Conservation (phyloP, 805 yeast genomes). For the Zygotorulaspora florentina region DNA sequence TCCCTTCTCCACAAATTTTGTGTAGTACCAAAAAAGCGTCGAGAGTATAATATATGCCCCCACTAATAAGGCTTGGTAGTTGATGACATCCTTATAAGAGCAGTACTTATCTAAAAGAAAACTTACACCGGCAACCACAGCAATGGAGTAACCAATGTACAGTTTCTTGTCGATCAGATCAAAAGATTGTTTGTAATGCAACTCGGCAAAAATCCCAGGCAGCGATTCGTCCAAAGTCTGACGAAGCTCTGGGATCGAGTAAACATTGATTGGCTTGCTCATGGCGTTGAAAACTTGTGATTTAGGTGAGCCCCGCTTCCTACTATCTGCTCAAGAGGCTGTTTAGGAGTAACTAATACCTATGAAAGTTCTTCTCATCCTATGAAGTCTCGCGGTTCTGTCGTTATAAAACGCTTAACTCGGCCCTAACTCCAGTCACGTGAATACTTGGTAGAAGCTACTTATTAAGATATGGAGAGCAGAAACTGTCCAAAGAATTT, state of each 20-base stretch:
- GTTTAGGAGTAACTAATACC: no score
- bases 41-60: slow-evolving; percentile 41
- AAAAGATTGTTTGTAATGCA: slow-evolving; percentile 24
- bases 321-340: no score
- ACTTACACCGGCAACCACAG: slow-evolving; percentile 45
- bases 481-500: no score
- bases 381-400: no score
- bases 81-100: slow-evolving; percentile 40
- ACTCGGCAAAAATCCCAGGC: slow-evolving; percentile 23
- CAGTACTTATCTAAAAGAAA: slow-evolving; percentile 49
- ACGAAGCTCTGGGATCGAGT: slow-evolving; percentile 31
- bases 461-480: no score
- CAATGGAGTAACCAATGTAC: slow-evolving; percentile 49
- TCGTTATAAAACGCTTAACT: no score
- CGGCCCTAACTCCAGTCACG: no score
- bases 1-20: slow-evolving; percentile 38
- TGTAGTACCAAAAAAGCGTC: slow-evolving; percentile 37
- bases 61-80: slow-evolving; percentile 40
- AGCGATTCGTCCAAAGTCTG: slow-evolving; percentile 31
- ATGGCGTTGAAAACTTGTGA: slow-evolving; percentile 7
- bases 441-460: no score
- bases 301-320: no score
- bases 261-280: slow-evolving; percentile 34
- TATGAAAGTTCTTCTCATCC: no score
- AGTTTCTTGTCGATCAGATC: slow-evolving; percentile 42